Evolutionary conservation across 2,329 filamentous ascomycete species (phyloP), one percentile per base, ranked within the genome.

Genomic region (Acrodontium crateriforme): DNA sequence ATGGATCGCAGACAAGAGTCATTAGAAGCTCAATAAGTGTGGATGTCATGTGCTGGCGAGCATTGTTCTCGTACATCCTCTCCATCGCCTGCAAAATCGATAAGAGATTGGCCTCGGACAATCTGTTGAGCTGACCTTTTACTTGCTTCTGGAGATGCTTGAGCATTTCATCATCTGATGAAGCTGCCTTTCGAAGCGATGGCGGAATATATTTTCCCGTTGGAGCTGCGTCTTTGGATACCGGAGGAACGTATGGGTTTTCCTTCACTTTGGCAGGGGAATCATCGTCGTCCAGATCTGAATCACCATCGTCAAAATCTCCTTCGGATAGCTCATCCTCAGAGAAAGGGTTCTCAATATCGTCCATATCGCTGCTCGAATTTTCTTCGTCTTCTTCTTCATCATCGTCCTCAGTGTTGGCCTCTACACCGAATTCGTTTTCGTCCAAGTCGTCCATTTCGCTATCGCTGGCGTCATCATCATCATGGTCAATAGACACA

Each of bases 61-160:
- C 76, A 41, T 92, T 74, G 22, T 76, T 74, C 30, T 76, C 70
- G 50, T 95, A 98, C 1, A 95, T 60, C 35, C 76, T 73, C 47
- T 92, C 83, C 17, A 93, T 66, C 11, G 91, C 79, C 23, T 70
- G 69, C 3, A 94, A 60, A 29, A 95, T 92, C 2, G 81, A 78
- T 5, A 92, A 55, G 37, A 98, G 64, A 43, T 89, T 95, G 19
- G 83, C 74, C 49, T 95, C 87, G 0, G 89, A 94, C 17, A 98
- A 65, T 48, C 87, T 78, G 54, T 98, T 98, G 48, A 98, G 68
- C 11, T 89, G 67, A 47, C 89, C 87, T 50, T 95, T 84, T 0
- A 82, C 65, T 46, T 91, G 82, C 36, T 82, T 73, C 33, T 74
- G 74, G 27, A 98, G 60, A 20, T 78, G 74, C 9, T 64, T 63